Evolutionary conservation across 2,329 filamentous ascomycete species (phyloP).

Genomic region (Fusarium sp.): DNA sequence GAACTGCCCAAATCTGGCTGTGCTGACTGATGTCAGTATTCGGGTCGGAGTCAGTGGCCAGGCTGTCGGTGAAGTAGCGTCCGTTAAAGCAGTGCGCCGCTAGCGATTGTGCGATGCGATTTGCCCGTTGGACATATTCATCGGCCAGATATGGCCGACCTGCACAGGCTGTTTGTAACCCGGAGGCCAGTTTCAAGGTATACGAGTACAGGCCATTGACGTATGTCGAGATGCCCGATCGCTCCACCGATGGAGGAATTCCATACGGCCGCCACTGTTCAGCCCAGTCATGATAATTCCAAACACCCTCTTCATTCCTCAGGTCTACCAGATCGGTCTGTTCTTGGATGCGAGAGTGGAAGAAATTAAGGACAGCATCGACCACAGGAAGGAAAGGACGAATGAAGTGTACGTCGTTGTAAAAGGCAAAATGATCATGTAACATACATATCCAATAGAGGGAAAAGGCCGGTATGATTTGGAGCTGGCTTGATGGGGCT

Average conservation of each 20-base stretch:
- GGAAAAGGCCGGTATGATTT: neutral
- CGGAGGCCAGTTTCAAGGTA: neutral
- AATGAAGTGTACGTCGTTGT: neutral
- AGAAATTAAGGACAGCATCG: neutral
- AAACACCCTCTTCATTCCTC: neutral
- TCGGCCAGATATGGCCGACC: neutral
- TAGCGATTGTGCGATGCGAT: neutral
- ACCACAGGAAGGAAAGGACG: neutral
- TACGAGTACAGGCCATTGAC: neutral
- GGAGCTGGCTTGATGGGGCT: neutral
- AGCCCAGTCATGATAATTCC: neutral
- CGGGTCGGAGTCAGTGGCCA: neutral
- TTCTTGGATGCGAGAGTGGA: neutral
- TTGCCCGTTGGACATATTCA: neutral
- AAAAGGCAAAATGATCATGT: neutral
- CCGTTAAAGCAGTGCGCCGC: neutral
- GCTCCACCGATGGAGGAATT: neutral
- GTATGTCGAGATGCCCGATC: neutral
- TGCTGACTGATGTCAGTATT: neutral
- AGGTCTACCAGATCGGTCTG: neutral
- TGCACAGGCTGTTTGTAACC: neutral
- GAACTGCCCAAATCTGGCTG: neutral
- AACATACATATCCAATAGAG: conserved; percentile 5
- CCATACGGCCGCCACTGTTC: conserved; percentile 2
- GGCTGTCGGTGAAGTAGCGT: neutral